Base-by-base conservation (phyloP, 805 yeast species). In the Cyberlindnera mississippiensis region DNA sequence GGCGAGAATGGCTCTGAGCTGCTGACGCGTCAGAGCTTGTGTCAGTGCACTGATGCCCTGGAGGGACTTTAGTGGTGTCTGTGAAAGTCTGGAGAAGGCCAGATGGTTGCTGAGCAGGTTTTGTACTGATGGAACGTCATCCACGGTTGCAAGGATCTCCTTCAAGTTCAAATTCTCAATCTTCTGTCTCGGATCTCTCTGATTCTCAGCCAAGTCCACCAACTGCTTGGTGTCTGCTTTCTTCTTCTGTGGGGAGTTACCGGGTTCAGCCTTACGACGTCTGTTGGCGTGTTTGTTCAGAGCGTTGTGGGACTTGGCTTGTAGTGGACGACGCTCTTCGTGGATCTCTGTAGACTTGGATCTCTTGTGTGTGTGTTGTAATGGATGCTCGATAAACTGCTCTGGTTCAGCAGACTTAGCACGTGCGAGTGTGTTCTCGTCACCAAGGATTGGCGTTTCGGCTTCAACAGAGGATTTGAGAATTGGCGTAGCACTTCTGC, bases 1-100 rank as follows among this genome's bases (percentile, higher is more conserved):
- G 8, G 64, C 62, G 26, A 76, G 54, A 6, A 76, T 50, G 18
- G 71, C 67, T 42, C 76, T 66, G 14, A 76, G 50, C 53, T 76
- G 76, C 20, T 61, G 56, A 40, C 67, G 64, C 4, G 73, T 52
- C 33, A 83, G 56, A 6, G 64, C 60, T 6, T 75, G 67, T 4
- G 82, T 76, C 7, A 66, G 67, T 1, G 75, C 75, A 57, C 80
- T 77, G 18, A 86, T 80, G n/a, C 76, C 68, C 37, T 73, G 76
- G 42, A 91, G 67, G 33, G 74, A 73, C 7, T 85, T 73, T n/a
- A 91, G 70, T 6, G 98, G 97, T 0, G 95, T 86, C 30, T 93
- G 90, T 18, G 89, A 77, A 17, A 88, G 72, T 44, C 96, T 75
- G 4, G 97, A 85, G 63, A 85, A 93, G 13, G 98, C 97, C 44